Base-by-base conservation (phyloP, 192 early-diverging fungal species). In the Podila epigama region DNA sequence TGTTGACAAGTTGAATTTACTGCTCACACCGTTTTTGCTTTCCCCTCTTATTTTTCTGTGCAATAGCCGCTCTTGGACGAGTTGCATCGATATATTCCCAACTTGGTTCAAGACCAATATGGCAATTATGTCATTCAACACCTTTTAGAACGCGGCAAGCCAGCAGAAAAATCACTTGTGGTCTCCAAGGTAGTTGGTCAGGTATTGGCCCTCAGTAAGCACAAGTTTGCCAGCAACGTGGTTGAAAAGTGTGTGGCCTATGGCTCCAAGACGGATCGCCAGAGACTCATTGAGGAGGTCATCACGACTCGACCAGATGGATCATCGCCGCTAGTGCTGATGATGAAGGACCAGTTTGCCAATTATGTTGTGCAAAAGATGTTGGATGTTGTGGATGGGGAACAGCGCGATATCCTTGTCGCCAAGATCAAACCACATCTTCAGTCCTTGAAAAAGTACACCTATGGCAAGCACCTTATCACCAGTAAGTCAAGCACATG, bases 261-360 rank as follows among this genome's bases (percentile, higher is more conserved):
- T 72, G 95, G 96, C 51, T 92, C 87, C 63, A 86, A 89, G 56
- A 73, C 80, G 36, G 96, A 98, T 81, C 91, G 96, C 29, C 88
- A 91, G 67, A 57, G 83, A 31, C 81, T 98, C 32, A 97, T 98
- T 56, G 95, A 96, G 59, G 97, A 98, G 83, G 94, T 97, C 8
- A 86, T 93, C 25, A 82, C 84, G 32, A 84, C 90, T 37, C 85
- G 89, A 62, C 85, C 92, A 20, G 95, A 96, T 77, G 94, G 32
- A 9, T 50, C 63, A 0, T 55, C 63, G 10, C 89, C 92, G n/a
- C 78, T 98, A 65, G 86, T 95, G 41, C 82, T 87, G 7, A 97
- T 98, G 95, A 98, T 98, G 96, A 97, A 97, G 82, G 96, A 98
- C 84, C 96, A 98, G 81, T 98, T 95, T 66, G 97, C 97, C 58